Evolutionary conservation across 1,139 yeast species (phyloP).

Genomic region (Wickerhamomyces sp.): DNA sequence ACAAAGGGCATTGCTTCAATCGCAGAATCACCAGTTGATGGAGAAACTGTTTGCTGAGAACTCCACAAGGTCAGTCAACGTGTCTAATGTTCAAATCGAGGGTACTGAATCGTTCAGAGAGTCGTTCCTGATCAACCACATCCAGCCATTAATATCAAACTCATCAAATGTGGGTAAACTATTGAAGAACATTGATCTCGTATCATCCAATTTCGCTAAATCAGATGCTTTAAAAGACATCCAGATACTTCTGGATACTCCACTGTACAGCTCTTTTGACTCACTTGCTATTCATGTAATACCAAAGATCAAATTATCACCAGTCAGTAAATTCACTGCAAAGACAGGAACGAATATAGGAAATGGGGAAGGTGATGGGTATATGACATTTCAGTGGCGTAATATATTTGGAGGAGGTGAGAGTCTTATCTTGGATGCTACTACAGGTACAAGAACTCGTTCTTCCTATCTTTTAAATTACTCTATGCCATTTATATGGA

Average conservation of each 20-base stretch:
- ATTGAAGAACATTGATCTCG: conserved; percentile 37
- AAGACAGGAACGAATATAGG: conserved; percentile 94
- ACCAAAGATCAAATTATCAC: conserved; percentile 55
- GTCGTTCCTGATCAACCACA: conserved; percentile 47
- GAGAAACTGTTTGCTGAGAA: conserved; percentile 35
- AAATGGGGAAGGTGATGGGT: conserved; percentile 94
- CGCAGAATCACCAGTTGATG: conserved; percentile 38
- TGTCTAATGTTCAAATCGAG: conserved; percentile 48
- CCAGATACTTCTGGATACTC: conserved; percentile 25
- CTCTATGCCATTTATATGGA: conserved; percentile 52
- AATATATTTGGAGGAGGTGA: conserved; percentile 93
- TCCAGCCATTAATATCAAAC: conserved; percentile 46
- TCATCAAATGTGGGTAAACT: conserved; percentile 36
- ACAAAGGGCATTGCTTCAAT: conserved; percentile 26
- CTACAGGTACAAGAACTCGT: conserved; percentile 73
- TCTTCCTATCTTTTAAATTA: conserved; percentile 66
- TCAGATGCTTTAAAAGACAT: conserved; percentile 29
- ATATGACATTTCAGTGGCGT: conserved; percentile 67
- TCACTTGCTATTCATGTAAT: conserved; percentile 38
- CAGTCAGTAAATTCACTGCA: conserved; percentile 65
- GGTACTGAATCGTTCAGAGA: conserved; percentile 52
- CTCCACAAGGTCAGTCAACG: conserved; percentile 39
- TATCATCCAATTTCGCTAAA: conserved; percentile 39
- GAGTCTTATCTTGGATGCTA: conserved; percentile 67
- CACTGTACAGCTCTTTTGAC: background rate